Evolutionary conservation across 192 early-diverging fungal genomes (phyloP), one percentile per base, ranked within the genome.

Genomic region (Coemansia interrupta): DNA sequence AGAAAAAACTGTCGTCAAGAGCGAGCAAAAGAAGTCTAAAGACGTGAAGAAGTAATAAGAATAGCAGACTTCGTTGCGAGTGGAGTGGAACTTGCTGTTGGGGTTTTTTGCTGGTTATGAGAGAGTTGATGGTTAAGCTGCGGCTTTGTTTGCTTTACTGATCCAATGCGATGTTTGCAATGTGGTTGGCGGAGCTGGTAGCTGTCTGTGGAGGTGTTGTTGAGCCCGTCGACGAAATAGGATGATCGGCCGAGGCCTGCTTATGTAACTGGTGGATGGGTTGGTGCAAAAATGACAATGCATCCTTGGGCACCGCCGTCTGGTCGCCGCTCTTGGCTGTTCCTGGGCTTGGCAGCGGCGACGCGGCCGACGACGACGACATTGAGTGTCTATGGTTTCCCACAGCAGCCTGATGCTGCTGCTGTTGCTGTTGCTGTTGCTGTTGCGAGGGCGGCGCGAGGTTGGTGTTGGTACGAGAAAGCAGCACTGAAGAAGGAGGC

Each of bases 211-310:
- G 72, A n/a, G 72, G 66, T 20, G 72, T 68, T 28, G 57, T 47
- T 10, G 65, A 51, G 20, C 62, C 65, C 38, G 39, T 53, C n/a
- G 66, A 61, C 13, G 19, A 38, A 38, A 41, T 44, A 17, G 56
- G 30, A 38, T 60, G 49, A 22, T 54, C 61, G 46, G 32, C 43
- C 19, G 72, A 48, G 15, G 53, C 63, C 47, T 78, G 68, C 64
- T 78, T 70, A 60, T 78, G 68, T 44, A 78, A 52, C 56, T 71
- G 74, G 48, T 78, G 66, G 49, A 78, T 70, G 58, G 68, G 68
- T 58, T 78, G 74, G 64, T 78, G 74, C 58, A 78, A 51, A 48
- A 78, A 78, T 30, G 74, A 78, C 39, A 78, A 61, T 23, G 74
- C 74, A 54, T 78, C 74, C 26, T 59, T 61, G 28, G 74, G 74